A percentile compares a stretch with the other conserved stretches of the same genome.
Evolutionary conservation across 345 rosid genomes (phyloP).

Genomic region (Geranium rotundifolium): DNA sequence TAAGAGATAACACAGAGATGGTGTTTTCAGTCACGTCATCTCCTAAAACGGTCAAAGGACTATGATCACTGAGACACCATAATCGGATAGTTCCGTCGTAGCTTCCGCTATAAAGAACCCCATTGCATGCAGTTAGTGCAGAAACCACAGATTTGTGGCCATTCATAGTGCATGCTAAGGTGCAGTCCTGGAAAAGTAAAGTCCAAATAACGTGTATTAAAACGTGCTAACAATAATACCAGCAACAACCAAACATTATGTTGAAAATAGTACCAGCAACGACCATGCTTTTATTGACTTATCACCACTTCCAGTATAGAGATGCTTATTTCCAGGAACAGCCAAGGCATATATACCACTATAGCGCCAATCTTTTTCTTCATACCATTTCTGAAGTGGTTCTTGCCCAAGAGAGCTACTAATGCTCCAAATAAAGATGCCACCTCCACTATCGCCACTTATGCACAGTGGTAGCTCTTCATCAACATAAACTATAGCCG

Average conservation of each 20-base stretch:
- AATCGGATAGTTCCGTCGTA: conserved; percentile 86
- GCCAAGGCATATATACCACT: conserved; percentile 79
- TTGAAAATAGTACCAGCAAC: conserved; percentile 36
- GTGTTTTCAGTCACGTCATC: conserved; percentile 39
- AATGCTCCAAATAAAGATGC: conserved; percentile 69
- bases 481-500: conserved; percentile 53
- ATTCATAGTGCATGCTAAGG: conserved; percentile 52
- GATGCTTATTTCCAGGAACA: conserved; percentile 43
- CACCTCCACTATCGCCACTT: conserved; percentile 81
- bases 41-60: conserved; percentile 62
- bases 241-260: neutral
- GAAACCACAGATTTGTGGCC: conserved; percentile 93
- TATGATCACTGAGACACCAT: conserved; percentile 79
- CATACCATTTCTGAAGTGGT: conserved; percentile 71
- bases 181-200: conserved; percentile 47
- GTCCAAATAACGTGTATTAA: conserved; percentile 1
- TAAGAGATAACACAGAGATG: conserved; percentile 50
- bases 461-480: conserved; percentile 59
- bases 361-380: conserved; percentile 89
- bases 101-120: conserved; percentile 83
- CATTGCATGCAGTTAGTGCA: conserved; percentile 39
- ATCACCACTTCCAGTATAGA: conserved; percentile 90
- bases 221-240: neutral
- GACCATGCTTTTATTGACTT: conserved; percentile 81
- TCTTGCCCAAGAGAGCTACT: conserved; percentile 41